These are phyloP conservation scores for Cordyceps farinosa DNA, from an alignment of 2,329 filamentous ascomycete genomes.

Conservation along the genomic window DNA sequence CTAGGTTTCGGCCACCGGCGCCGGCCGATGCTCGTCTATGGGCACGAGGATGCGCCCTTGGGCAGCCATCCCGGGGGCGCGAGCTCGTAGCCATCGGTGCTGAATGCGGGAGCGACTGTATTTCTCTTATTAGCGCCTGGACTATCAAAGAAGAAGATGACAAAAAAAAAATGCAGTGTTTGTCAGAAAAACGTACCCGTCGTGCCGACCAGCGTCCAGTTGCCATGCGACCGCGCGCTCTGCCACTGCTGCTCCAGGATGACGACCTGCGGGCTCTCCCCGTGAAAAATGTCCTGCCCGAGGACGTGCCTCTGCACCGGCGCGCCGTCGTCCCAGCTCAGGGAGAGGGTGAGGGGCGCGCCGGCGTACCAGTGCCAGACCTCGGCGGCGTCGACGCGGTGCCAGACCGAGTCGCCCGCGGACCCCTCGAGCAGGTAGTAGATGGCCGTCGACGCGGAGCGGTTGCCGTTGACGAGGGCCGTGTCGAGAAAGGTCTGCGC, in stretches of 20 bases:
- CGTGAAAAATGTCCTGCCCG: slow-evolving; percentile 39
- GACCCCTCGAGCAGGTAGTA: slow-evolving; percentile 50
- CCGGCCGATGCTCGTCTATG: background rate
- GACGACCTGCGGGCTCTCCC: slow-evolving; percentile 41
- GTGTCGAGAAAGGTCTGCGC: slow-evolving; percentile 34
- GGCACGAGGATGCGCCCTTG: background rate
- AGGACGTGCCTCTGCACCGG: slow-evolving; percentile 27
- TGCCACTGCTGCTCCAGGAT: slow-evolving; percentile 44
- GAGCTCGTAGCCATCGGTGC: slow-evolving; percentile 11
- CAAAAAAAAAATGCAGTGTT: background rate
- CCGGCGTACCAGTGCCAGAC: slow-evolving; percentile 54
- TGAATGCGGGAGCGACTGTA: slow-evolving; percentile 16
- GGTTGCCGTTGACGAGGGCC: slow-evolving; percentile 9
- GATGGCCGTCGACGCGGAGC: slow-evolving; percentile 47
- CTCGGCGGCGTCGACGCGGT: slow-evolving; percentile 47
- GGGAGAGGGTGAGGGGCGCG: slow-evolving; percentile 43
- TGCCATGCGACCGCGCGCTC: slow-evolving; percentile 39
- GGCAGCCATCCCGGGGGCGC: slow-evolving; percentile 14
- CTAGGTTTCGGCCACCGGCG: too few relatives aligned
- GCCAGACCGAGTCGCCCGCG: slow-evolving; percentile 44
- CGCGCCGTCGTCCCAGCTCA: slow-evolving; percentile 42
- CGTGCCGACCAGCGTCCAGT: slow-evolving; percentile 46
- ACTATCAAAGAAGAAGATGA: background rate
- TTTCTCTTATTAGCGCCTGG: background rate
- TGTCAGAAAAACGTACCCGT: slow-evolving; percentile 19